Conservation (phyloP, 1,284 basidiomycete genomes). For the Stereum hirsutum region DNA sequence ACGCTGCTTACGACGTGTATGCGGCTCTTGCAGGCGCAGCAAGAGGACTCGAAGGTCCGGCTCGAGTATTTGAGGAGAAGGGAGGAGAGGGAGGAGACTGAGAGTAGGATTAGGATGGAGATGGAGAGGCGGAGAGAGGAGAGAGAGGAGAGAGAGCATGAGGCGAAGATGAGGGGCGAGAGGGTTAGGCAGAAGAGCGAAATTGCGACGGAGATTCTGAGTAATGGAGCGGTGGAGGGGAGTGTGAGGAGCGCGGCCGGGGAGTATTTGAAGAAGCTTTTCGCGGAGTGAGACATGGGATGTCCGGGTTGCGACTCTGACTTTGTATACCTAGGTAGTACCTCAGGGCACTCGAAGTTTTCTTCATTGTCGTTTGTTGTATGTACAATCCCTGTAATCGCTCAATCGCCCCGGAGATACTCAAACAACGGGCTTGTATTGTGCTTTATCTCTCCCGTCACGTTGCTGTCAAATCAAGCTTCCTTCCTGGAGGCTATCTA, state of each 20-base stretch:
- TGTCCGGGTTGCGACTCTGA: too few species aligned
- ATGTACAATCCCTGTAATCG: too few species aligned
- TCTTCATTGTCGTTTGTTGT: too few species aligned
- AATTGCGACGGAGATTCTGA: slow-evolving; percentile 51
- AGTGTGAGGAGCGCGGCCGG: slow-evolving; percentile 54
- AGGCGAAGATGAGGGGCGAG: slow-evolving; percentile 38
- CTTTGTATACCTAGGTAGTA: too few species aligned
- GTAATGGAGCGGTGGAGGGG: slow-evolving; percentile 42
- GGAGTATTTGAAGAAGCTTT: slow-evolving; percentile 61
- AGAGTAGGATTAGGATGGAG: slow-evolving; percentile 37
- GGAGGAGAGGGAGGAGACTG: slow-evolving; percentile 53
- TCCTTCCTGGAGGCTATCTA: too few species aligned
- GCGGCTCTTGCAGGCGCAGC: slow-evolving; percentile 32
- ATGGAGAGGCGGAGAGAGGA: slow-evolving; percentile 28
- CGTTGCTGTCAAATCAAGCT: too few species aligned
- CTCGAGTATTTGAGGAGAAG: slow-evolving; percentile 54
- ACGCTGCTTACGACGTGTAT: slow-evolving; percentile 47
- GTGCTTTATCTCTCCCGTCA: too few species aligned
- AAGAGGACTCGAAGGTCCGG: slow-evolving; percentile 22
- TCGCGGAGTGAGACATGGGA: too few species aligned
- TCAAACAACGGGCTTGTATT: too few species aligned
- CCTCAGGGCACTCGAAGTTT: too few species aligned
- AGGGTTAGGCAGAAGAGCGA: slow-evolving; percentile 49
- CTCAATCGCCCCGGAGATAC: too few species aligned
- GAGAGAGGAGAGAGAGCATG: slow-evolving; percentile 39